A percentile compares a stretch with the other conserved stretches of the same genome.
Evolutionary conservation across 352 stramenopile species (phyloP).

Genomic region (Phytopythium delawarense): DNA sequence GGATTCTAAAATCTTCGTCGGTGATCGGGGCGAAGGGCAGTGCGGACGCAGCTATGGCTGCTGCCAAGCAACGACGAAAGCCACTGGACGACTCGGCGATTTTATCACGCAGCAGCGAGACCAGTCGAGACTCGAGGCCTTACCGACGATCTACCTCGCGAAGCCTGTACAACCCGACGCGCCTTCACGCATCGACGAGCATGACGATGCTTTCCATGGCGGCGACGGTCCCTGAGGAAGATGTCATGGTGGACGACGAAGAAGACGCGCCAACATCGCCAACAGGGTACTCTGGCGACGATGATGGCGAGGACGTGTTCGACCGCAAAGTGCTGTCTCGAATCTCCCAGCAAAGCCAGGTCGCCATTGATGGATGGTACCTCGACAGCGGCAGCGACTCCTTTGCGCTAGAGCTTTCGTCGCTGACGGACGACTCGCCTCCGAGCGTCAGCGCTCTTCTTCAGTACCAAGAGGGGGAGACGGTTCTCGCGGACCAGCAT

Average conservation of each 20-base stretch:
- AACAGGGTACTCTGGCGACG: not conserved
- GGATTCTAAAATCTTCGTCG: conserved; percentile 11
- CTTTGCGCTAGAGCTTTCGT: conserved; percentile 17
- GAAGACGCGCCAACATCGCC: not conserved
- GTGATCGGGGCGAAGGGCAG: not conserved
- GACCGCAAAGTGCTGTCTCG: conserved; percentile 2
- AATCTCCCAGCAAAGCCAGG: conserved; percentile 2
- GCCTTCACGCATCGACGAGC: conserved; percentile 1
- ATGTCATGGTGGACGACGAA: not conserved
- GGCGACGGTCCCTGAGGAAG: conserved; percentile 4
- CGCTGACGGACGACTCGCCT: conserved; percentile 4
- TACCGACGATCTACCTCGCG: conserved; percentile 17
- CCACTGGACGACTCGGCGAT: conserved; percentile 42
- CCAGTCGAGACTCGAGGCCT: not conserved
- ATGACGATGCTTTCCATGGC: not conserved
- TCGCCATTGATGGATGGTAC: not conserved
- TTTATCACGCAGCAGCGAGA: conserved; percentile 21
- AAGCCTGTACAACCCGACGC: conserved; percentile 29
- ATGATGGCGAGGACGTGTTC: conserved; percentile 1
- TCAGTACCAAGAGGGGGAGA: conserved; percentile 39
- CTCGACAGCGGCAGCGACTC: conserved; percentile 9
- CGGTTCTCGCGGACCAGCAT: conserved; percentile 33
- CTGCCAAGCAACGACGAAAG: conserved; percentile 15
- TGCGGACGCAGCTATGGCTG: not conserved
- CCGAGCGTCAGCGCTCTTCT: not conserved